These are phyloP conservation scores for Platanthera zijinensis DNA, from an alignment of 106 monocot species.

Conservation along the genomic window DNA sequence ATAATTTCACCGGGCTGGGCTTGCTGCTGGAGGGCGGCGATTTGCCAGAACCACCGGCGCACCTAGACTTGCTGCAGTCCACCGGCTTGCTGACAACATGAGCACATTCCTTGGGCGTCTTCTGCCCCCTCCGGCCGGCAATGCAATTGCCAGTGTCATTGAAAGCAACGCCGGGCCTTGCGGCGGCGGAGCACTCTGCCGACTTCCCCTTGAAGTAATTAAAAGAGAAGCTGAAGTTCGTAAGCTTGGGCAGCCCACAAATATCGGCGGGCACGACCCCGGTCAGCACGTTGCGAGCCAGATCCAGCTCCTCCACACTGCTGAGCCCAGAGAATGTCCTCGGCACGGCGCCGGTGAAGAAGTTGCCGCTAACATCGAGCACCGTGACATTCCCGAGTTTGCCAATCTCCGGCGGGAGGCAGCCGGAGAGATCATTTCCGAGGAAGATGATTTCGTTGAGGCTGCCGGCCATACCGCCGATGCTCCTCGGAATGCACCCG, in stretches of 20 bases:
- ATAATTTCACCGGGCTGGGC: background rate
- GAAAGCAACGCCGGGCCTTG: background rate
- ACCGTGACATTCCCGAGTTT: conserved; percentile 25
- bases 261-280: conserved; percentile 12
- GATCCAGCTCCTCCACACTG: conserved; percentile 14
- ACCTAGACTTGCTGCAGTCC: conserved; percentile 14
- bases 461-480: conserved; percentile 27
- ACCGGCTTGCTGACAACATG: conserved; percentile 1
- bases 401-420: conserved; percentile 32
- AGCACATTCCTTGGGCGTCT: background rate
- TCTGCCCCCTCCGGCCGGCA: conserved; percentile 7
- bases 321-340: conserved; percentile 6
- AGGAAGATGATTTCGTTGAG: conserved; percentile 38
- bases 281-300: conserved; percentile 17
- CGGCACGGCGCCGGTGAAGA: conserved; percentile 20
- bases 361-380: conserved; percentile 30
- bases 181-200: conserved; percentile 1
- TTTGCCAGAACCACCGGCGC: background rate
- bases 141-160: conserved; percentile 19
- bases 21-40: background rate
- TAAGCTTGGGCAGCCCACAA: conserved; percentile 17
- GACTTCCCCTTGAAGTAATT: conserved; percentile 25
- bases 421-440: conserved; percentile 28
- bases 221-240: conserved; percentile 22
- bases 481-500: conserved; percentile 44